Percentiles rank a stretch among this genome's conserved stretches.
phyloP scores from a whole-genome alignment of 257 asterid species.

The Forsythia viridissima region DNA sequence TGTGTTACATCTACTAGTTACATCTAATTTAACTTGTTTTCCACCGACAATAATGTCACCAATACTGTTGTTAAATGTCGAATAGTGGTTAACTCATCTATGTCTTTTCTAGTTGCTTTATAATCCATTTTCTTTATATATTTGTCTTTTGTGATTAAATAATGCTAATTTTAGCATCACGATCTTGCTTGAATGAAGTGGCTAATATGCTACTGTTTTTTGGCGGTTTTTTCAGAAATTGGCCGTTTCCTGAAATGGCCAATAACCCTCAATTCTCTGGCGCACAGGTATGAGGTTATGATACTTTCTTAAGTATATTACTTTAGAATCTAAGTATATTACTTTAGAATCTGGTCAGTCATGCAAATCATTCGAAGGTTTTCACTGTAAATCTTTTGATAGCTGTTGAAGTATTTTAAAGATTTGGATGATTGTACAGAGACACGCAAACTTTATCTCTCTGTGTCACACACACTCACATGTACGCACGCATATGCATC shows the following conservation, averaged over 20 bases:
- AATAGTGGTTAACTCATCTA: too few relatives aligned
- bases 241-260: conserved; percentile 44
- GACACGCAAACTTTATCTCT: not conserved
- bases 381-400: not conserved
- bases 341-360: not conserved
- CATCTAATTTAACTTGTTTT: conserved; percentile 15
- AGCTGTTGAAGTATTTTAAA: not conserved
- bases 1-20: conserved; percentile 3
- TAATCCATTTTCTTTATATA: too few relatives aligned
- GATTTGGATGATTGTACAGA: not conserved
- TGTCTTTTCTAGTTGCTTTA: too few relatives aligned
- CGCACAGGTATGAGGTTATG: conserved; percentile 41
- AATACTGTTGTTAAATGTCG: not conserved
- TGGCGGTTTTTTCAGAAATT: conserved; percentile 37
- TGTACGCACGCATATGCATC: not conserved
- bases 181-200: not conserved
- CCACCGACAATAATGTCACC: not conserved
- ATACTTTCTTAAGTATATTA: conserved; percentile 11
- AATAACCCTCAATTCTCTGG: conserved; percentile 49
- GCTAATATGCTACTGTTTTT: conserved; percentile 17
- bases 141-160: too few relatives aligned
- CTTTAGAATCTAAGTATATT: not conserved
- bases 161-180: too few relatives aligned
- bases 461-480: not conserved
- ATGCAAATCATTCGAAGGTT: not conserved